Evolutionary conservation across 2,329 filamentous ascomycete genomes (phyloP).

Genomic region (Mycocentrospora acerina): DNA sequence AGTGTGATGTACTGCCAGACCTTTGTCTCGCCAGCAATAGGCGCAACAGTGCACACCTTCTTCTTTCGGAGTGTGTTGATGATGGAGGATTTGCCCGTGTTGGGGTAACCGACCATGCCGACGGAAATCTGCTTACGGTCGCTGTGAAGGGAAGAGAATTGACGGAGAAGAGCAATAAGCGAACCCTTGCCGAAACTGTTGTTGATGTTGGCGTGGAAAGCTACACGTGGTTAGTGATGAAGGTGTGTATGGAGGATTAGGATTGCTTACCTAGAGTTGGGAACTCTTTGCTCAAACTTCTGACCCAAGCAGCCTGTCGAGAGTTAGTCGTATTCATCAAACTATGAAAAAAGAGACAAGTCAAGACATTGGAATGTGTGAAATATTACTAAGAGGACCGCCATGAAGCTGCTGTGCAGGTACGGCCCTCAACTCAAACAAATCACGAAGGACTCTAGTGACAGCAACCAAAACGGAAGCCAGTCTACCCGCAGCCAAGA

Average conservation of each 20-base stretch:
- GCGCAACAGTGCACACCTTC: slow-evolving; percentile 89
- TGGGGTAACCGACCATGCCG: slow-evolving; percentile 86
- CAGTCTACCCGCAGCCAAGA: slow-evolving; percentile 68
- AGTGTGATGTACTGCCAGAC: slow-evolving; percentile 97
- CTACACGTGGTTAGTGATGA: slow-evolving; percentile 39
- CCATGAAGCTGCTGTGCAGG: slow-evolving; percentile 65
- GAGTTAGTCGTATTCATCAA: slow-evolving; percentile 24
- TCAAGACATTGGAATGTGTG: slow-evolving; percentile 66
- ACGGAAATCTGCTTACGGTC: slow-evolving; percentile 94
- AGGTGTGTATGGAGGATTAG: background rate
- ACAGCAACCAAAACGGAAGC: slow-evolving; percentile 86
- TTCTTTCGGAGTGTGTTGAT: slow-evolving; percentile 96
- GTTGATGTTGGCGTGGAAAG: slow-evolving; percentile 91
- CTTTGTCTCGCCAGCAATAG: slow-evolving; percentile 94
- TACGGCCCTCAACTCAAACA: slow-evolving; percentile 96
- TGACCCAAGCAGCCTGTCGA: slow-evolving; percentile 85
- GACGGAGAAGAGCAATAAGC: slow-evolving; percentile 84
- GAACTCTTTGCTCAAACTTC: slow-evolving; percentile 81
- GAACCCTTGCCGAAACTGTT: slow-evolving; percentile 97
- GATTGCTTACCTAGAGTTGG: slow-evolving; percentile 66
- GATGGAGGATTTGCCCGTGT: slow-evolving; percentile 93
- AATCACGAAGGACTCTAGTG: slow-evolving; percentile 76
- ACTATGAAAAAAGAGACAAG: slow-evolving; percentile 15
- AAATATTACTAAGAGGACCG: slow-evolving; percentile 98
- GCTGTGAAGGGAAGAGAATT: slow-evolving; percentile 87